Conservation (phyloP, 1,284 basidiomycete species). For the Coriolopsis trogii region DNA sequence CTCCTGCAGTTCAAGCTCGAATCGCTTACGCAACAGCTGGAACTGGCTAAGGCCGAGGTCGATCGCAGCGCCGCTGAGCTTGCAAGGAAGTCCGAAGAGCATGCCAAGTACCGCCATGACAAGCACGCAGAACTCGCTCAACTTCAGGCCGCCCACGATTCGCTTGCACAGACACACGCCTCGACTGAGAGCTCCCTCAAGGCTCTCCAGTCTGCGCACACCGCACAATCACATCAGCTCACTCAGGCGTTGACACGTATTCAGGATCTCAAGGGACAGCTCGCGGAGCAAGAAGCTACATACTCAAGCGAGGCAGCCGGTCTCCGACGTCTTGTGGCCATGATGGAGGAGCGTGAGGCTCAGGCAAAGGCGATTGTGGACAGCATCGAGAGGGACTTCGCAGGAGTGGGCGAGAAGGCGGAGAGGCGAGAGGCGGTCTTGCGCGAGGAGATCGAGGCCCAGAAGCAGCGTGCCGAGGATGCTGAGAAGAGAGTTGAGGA, state of each 20-base stretch:
- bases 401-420: slow-evolving; percentile 67
- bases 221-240: slow-evolving; percentile 66
- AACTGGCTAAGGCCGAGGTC: slow-evolving; percentile 71
- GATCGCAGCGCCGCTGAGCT: slow-evolving; percentile 69
- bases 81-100: slow-evolving; percentile 68
- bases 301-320: slow-evolving; percentile 76
- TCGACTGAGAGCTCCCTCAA: slow-evolving; percentile 68
- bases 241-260: slow-evolving; percentile 71
- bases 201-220: slow-evolving; percentile 70
- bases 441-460: slow-evolving; percentile 67
- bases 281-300: slow-evolving; percentile 79
- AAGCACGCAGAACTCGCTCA: slow-evolving; percentile 77
- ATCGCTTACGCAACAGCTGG: slow-evolving; percentile 76
- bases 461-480: slow-evolving; percentile 59
- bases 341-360: slow-evolving; percentile 85
- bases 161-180: slow-evolving; percentile 62
- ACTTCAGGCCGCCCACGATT: slow-evolving; percentile 74
- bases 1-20: slow-evolving; percentile 74
- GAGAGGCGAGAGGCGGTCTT: slow-evolving; percentile 67
- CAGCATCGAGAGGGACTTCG: slow-evolving; percentile 79
- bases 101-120: slow-evolving; percentile 67
- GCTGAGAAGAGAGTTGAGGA: slow-evolving; percentile 64
- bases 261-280: slow-evolving; percentile 69
- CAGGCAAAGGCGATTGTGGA: slow-evolving; percentile 80
- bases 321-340: slow-evolving; percentile 69